Base-by-base conservation (phyloP, 345 rosid species). In the Populus simonii region DNA sequence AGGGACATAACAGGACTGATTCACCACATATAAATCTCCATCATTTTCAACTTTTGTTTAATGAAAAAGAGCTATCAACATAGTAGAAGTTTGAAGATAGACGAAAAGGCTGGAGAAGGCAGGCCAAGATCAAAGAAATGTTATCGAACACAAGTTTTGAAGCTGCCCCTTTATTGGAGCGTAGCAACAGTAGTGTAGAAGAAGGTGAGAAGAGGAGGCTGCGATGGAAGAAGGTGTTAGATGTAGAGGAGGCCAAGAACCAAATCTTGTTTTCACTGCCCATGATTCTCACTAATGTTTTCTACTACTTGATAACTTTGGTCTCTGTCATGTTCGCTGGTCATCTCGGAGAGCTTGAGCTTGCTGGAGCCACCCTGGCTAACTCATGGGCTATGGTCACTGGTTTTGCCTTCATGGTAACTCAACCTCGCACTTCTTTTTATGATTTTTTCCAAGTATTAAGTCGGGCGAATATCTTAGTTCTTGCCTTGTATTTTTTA, bases 311-410 rank as follows among this genome's bases (percentile, higher is more conserved):
- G 20, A 86, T 91, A 47, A 70, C 93, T 31, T 74, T 92, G 73
- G 91, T 89, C 13, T 94, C 98, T 39, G 94, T 92, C 66, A 94
- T 94, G 95, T 87, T 90, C 39, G 92, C 97, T 65, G 94, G 94
- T 57, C 97, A 91, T 76, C 91, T 89, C 15, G 96, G 97, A 22
- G 74, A 89, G 62, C 90, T 85, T 31, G 83, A 92, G 70, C 96
- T 94, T 2, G 96, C 98, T 43, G 92, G 92, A 20, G 91, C 98
- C 78, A 92, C 98, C 51, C 92, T 94, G 22, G 97, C 92, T 82
- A 92, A 91, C 81, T 90, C 94, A 4, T 94, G 96, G 98, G 90
- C 94, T 81, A 81, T 82, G 25, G 92, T 89, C 86, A 88, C 94
- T 33, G 97, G 98, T 70, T 82, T 90, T 59, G 93, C 92, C 75